Evolutionary conservation across 768 basidiomycete species (phyloP), one percentile per base, ranked within the genome.

Genomic region (Hysterangium stoloniferum): DNA sequence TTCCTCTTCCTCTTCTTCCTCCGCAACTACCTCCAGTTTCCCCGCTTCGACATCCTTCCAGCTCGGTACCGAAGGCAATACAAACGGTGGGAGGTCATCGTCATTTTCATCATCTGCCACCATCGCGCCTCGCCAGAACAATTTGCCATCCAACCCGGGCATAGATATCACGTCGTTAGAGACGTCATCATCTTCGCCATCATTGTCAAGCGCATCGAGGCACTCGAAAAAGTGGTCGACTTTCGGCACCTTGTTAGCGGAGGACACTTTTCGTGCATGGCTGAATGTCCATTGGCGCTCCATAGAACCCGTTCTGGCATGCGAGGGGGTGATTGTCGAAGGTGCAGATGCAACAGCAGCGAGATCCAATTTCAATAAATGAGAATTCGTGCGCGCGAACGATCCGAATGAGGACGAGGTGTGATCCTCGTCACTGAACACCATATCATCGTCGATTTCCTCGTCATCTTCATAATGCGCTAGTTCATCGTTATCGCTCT

Each of bases 191-290:
- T 80, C 79, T 0, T 75, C 69, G 35, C 74, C 71, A 56, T 77
- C 75, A 22, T 57, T n/a, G n/a, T n/a, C 56, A 33, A 78, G 66
- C 46, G 68, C 71, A 40, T 74, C 75, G 54, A 77, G 58, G 50
- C 86, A 90, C 36, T 77, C 80, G 57, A 90, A 90, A 73, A 90
- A 90, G 29, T 71, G 74, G 61, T 90, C 87, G 7, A 84, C 69
- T n/a, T 80, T 76, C 4, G 58, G 47, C 58, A 56, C 38, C 61
- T 64, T 62, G 1, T 66, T 53, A 9, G 48, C 27, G 3, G 36
- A 36, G 2, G 53, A 55, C 32, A 59, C 55, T 11, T 57, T 54
- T 4, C 37, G 19, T 52, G 54, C 24, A 47, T 45, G 17, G 33
- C 58, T 58, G 64, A 87, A 88, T 0, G 81, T 79, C 85, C 85